Base-by-base conservation (phyloP, 2,329 filamentous ascomycete genomes). In the Samsoniella hepiali region DNA sequence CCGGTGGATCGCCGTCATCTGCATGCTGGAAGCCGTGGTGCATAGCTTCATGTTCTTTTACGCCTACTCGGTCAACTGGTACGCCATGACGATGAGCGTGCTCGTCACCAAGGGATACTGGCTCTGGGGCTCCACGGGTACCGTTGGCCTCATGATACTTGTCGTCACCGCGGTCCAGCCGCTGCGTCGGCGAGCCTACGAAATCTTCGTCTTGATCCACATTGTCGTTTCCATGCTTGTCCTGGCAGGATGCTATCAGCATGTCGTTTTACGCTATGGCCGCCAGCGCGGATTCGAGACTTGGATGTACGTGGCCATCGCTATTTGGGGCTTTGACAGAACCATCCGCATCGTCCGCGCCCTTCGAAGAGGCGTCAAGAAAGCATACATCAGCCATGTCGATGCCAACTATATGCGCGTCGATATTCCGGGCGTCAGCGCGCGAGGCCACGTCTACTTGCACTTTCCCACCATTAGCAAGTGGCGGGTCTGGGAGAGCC, bases 1-100 rank as follows among this genome's bases (percentile, higher is more conserved):
- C 67, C 77, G 80, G 17, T 82, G 78, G 78, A 70, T 79, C 6
- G 79, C 77, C 5, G 67, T 74, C 47, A 69, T 82, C 27, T 75
- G 72, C 47, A 74, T 75, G 11, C 54, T 81, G 0, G 74, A 83
- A 63, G 77, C 74, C 7, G 66, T 77, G 13, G 31, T 82, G 0
- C 81, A 84, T 70, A 75, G 73, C 1, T 68, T 76, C 17, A 65
- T 79, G 11, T 73, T 72, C 10, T 69, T 81, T 0, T 65, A 69
- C 2, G 60, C 72, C 1, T 76, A 78, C 65, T 65, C 69, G 22
- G 68, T 54, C 22, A 63, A 27, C 56, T 44, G 57, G 62, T 59
- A 54, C 11, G 55, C 55, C 22, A 54, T 63, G 49, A 53, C 31
- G 1, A 31, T 63, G 29, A 66, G 38, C 44, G 45, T 60, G 51